Evolutionary conservation across 805 yeast species (phyloP).

Genomic region (Saccharomycopsis capsularis): DNA sequence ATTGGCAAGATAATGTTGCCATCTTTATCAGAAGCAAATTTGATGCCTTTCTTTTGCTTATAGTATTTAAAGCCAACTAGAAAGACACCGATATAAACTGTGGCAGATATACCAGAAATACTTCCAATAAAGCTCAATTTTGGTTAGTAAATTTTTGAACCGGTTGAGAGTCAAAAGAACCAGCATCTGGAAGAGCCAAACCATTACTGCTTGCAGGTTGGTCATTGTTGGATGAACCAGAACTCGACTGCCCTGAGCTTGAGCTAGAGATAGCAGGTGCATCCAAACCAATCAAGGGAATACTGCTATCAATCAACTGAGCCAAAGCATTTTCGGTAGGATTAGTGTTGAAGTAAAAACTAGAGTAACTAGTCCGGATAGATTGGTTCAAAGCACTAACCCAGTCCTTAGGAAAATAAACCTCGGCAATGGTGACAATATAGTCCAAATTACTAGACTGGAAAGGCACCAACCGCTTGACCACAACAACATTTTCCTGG

Average conservation of each 20-base stretch:
- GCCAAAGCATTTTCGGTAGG: slow-evolving; percentile 52
- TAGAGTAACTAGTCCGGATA: slow-evolving; percentile 36
- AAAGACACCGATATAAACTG: slow-evolving; percentile 22
- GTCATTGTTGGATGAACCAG: slow-evolving; percentile 24
- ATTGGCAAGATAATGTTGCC: slow-evolving; percentile 21
- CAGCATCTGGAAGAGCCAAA: slow-evolving; percentile 22
- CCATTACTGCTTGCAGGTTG: slow-evolving; percentile 24
- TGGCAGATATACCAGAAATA: slow-evolving; percentile 22
- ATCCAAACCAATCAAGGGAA: slow-evolving; percentile 46
- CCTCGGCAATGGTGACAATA: slow-evolving; percentile 82
- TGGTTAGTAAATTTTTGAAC: slow-evolving; percentile 29
- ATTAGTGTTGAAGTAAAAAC: slow-evolving; percentile 53
- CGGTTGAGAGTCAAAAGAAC: slow-evolving; percentile 23
- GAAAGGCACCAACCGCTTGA: slow-evolving; percentile 70
- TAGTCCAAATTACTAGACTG: slow-evolving; percentile 49
- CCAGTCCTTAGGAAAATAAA: slow-evolving; percentile 61
- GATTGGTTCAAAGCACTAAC: slow-evolving; percentile 30
- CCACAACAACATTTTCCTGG: slow-evolving; percentile 40
- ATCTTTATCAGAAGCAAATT: slow-evolving; percentile 13
- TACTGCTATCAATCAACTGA: slow-evolving; percentile 61
- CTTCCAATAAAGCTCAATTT: slow-evolving; percentile 26
- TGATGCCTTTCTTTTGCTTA: slow-evolving; percentile 22
- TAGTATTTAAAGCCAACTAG: slow-evolving; percentile 27
- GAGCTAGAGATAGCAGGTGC: background rate
- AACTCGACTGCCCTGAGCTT: slow-evolving; percentile 26